Evolutionary conservation across 148 eudicot species (phyloP), one percentile per base, ranked within the genome.

Genomic region (Vaccinium darrowii): DNA sequence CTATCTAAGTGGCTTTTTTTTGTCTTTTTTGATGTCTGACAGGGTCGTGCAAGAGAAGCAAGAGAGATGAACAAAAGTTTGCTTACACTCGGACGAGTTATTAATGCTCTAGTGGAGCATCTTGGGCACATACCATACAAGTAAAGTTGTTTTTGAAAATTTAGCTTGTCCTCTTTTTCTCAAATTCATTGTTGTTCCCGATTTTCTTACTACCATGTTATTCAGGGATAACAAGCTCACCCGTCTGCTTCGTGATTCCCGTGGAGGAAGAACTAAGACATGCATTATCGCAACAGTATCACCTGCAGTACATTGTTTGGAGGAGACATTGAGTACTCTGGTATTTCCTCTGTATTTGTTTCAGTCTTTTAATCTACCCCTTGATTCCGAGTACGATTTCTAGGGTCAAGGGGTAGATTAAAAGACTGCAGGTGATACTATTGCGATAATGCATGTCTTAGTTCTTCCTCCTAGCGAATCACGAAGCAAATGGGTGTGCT

Each of bases 11-110:
- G n/a, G 51, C 50, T 76, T 71, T 14, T 23, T 52, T 30, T 8
- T 52, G 14, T 73, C 39, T 23, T 47, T 21, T 1, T 33, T 1
- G n/a, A 30, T 51, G 69, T 13, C 75, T 51, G 83, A 9, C 76
- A 95, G 98, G 98, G 98, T 2, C 97, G 98, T 88, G 98, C 98
- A 54, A 93, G 98, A 90, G 98, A 95, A 92, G 98, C 98, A 63
- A 96, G 98, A 82, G 98, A 95, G 90, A 95, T 95, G 80, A 95
- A 95, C 79, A 95, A 95, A 91, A 95, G 98, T 90, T 91, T 95
- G 51, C 95, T 95, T 54, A 94, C 98, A 57, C 86, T 95, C 84
- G 98, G 98, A n/a, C 89, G 98, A 75, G 98, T 94, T 19, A 95
- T 95, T 36, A 95, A 84, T 91, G 98, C 98, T 84, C 95, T 95